Base-by-base conservation (phyloP, 2,329 filamentous ascomycete genomes). In the Simplicillium sp. region DNA sequence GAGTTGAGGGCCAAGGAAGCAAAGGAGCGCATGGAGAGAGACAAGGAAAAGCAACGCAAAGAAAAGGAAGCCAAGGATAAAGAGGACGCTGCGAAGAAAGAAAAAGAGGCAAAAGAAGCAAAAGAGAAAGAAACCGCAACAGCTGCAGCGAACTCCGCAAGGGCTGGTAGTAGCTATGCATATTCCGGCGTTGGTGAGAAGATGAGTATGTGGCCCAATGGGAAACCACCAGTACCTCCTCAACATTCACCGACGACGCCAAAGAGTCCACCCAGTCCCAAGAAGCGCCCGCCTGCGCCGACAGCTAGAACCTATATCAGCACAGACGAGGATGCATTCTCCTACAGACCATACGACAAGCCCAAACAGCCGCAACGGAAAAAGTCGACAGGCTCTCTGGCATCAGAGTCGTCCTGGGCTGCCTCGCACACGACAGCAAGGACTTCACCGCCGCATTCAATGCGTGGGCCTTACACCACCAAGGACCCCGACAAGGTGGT, bases 401-500 rank as follows among this genome's bases (percentile, higher is more conserved):
- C 82, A 7, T 94, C 88, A 13, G 87, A 94, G 54, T 84, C 84
- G 12, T 94, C 87, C 1, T 96, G 90, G 61, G 84, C 87, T 2
- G 76, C 85, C 2, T 94, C 87, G 9, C 80, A 87, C 44, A 88
- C 86, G 13, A 96, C 89, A 1, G 75, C 86, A 11, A 80, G 80
- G 43, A 94, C 89, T 7, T 87, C 86, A 5, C 86, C 89, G 8
- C 87, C 89, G 13, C 82, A 85, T 2, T 88, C 84, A 3, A 74
- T 82, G 48, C 78, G 85, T 37, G 80, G 81, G 2, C 77, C 86
- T 2, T 97, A 96, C 62, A 75, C 79, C 29, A 96, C 88, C 20
- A 86, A 85, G 49, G 87, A 97, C 57, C 89, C 90, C 1, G 81
- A 94, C 66, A 98, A 98, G 73, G 92, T 98, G 56, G 82, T 95